Base-by-base conservation (phyloP, 257 asterid genomes). In the Parsonsia alboflavescens region DNA sequence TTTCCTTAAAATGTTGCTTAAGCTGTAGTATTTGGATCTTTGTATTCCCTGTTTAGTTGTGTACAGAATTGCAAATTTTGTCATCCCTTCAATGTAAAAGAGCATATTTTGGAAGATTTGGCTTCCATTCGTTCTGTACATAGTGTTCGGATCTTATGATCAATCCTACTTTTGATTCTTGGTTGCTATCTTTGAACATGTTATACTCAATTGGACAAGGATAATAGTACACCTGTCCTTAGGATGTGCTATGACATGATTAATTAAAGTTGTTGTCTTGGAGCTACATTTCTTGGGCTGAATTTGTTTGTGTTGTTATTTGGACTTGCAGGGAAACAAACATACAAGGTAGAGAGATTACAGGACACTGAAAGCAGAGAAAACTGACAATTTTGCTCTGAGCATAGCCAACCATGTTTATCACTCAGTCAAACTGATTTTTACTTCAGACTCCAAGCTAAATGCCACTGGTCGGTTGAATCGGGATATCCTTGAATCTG, bases 361-460 rank as follows among this genome's bases (percentile, higher is more conserved):
- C 45, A 45, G 6, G 54, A 36, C 54, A 48, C 44, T 19, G 39
- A 39, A 53, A 59, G 75, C 24, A 39, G 66, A 54, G 52, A n/a
- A 54, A 33, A 71, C 66, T 58, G 65, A 33, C 49, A 53, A 54
- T 54, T 71, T 54, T 71, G 53, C 22, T 39, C 70, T 39, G 28
- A 65, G 75, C 22, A 13, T n/a, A 56, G 52, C 66, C 64, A 71
- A 52, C 53, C 36, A 56, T 33, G 39, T 28, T 52, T 53, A 26
- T 39, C 39, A 33, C 39, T 33, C 28, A 7, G 46, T 39, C 50
- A 52, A 10, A 33, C 33, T 33, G 9, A 33, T 30, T 28, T n/a
- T 52, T 52, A 30, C 64, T 52, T 52, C 50, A 30, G 26, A 28
- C 65, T 28, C 12, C 74, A 19, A 71, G 16, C 12, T 3, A 52